Percentiles rank a stretch among this genome's conserved stretches.
These are phyloP conservation scores for Aureobasidium zeae DNA, from an alignment of 2,329 filamentous ascomycete species.

Conservation along the genomic window DNA sequence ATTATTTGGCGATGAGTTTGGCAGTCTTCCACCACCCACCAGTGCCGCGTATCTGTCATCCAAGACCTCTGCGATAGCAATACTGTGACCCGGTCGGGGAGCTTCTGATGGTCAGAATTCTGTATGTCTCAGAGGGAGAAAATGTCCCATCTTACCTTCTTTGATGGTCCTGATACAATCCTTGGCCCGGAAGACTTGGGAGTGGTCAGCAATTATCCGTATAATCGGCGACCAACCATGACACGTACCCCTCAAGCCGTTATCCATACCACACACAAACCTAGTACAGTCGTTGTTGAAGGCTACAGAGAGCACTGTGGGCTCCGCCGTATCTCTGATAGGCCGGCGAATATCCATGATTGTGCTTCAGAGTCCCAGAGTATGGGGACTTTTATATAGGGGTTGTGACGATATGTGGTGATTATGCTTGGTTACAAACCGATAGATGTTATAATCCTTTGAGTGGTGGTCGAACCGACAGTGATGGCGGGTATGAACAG, in stretches of 20 bases:
- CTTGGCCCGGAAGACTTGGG: conserved; percentile 24
- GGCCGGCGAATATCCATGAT: conserved; percentile 81
- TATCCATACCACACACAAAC: conserved; percentile 79
- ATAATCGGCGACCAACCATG: background rate
- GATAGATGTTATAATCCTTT: too few relatives aligned
- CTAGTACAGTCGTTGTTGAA: conserved; percentile 81
- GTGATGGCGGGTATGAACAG: too few relatives aligned
- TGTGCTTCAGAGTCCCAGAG: background rate
- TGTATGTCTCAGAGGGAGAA: background rate
- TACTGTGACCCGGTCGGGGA: conserved; percentile 19
- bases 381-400: background rate
- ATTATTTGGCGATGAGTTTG: conserved; percentile 83
- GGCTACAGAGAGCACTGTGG: conserved; percentile 68
- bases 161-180: conserved; percentile 29
- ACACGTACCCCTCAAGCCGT: conserved; percentile 55
- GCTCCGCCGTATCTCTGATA: conserved; percentile 66
- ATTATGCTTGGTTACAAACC: too few relatives aligned
- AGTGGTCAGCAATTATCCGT: background rate
- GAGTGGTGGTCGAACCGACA: too few relatives aligned
- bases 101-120: conserved; percentile 7
- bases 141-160: conserved; percentile 16
- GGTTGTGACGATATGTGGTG: background rate
- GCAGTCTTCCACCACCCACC: conserved; percentile 76
- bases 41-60: conserved; percentile 61
- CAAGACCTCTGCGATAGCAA: conserved; percentile 25